Conservation (phyloP, 257 asterid genomes). For the Linaria vulgaris region DNA sequence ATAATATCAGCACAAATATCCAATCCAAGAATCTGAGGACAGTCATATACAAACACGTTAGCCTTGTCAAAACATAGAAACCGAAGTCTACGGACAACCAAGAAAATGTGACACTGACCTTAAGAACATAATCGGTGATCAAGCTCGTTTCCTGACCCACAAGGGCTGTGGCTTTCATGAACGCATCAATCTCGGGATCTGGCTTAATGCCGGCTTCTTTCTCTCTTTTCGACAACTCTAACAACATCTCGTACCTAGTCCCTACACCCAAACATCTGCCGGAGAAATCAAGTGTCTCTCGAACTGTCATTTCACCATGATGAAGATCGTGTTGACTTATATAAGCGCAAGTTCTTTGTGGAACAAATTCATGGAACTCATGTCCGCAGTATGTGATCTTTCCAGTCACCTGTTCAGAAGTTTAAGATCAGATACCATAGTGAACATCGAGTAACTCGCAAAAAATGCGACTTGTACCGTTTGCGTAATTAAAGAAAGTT, state of each 20-base stretch:
- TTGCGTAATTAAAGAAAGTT: too few species aligned
- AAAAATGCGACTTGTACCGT: too few species aligned
- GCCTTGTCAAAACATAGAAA: background rate
- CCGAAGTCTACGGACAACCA: background rate
- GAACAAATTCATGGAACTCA: conserved; percentile 71
- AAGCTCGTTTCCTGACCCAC: conserved; percentile 77
- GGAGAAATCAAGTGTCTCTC: conserved; percentile 86
- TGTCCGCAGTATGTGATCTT: conserved; percentile 84
- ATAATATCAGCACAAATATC: conserved; percentile 83
- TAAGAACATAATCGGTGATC: conserved; percentile 80
- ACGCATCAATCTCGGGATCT: conserved; percentile 70
- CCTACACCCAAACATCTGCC: conserved; percentile 94
- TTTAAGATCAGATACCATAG: background rate
- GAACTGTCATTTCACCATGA: conserved; percentile 90
- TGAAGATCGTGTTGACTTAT: conserved; percentile 94
- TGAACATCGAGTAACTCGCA: background rate
- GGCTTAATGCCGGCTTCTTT: conserved; percentile 57
- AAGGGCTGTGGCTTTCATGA: conserved; percentile 79
- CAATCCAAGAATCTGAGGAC: conserved; percentile 77
- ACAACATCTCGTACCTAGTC: conserved; percentile 71
- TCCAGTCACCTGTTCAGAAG: conserved; percentile 53
- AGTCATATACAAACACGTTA: conserved; percentile 18
- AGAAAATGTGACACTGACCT: conserved; percentile 41
- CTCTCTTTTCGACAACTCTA: conserved; percentile 62
- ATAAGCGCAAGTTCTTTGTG: conserved; percentile 86